Base-by-base conservation (phyloP, 805 yeast genomes). In the Lachancea nothofagi region DNA sequence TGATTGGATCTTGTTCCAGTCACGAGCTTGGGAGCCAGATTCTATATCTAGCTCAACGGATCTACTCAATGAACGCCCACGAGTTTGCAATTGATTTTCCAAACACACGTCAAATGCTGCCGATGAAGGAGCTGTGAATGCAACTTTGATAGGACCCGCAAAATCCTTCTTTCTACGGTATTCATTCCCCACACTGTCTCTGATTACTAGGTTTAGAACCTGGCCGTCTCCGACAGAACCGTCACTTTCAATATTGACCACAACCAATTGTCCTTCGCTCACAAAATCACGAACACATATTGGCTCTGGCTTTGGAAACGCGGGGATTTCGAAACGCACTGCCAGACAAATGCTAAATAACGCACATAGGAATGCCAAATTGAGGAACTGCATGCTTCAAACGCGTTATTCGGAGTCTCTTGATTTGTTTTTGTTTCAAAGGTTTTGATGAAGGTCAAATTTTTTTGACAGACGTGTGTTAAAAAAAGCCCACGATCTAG, bases 21-120 rank as follows among this genome's bases (percentile, higher is more conserved):
- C 97, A 65, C 97, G 82, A 29, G 97, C 98, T 54, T 88, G 85
- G 37, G 97, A 85, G 31, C 98, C 98, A 46, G 88, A 80, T 64
- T 93, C 97, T 44, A 93, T 81, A 48, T 89, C 97, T 55, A 93
- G 70, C 57, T 88, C 96, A 52, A 93, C 69, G 38, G 81, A 81
- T 63, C 97, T 80, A 44, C 67, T 61, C 50, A 74, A 54, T 22
- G 69, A 59, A 33, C 70, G 67, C 20, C 73, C 72, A 40, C 65
- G 61, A 19, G 50, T 46, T 23, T 58, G 51, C n/a, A 62, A 42
- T 36, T 69, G 61, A 63, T 93, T 90, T 44, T 80, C 83, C 65
- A 93, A 83, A 65, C 98, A 93, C 40, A 93, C 77, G 65, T 93
- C 98, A 60, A 93, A 79, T 2, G 95, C 84, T 30, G 90, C 81